A percentile compares a stretch with the other conserved stretches of the same genome.
Evolutionary conservation across 2,329 filamentous ascomycete species (phyloP).

Genomic region (Fusarium tuaranense): DNA sequence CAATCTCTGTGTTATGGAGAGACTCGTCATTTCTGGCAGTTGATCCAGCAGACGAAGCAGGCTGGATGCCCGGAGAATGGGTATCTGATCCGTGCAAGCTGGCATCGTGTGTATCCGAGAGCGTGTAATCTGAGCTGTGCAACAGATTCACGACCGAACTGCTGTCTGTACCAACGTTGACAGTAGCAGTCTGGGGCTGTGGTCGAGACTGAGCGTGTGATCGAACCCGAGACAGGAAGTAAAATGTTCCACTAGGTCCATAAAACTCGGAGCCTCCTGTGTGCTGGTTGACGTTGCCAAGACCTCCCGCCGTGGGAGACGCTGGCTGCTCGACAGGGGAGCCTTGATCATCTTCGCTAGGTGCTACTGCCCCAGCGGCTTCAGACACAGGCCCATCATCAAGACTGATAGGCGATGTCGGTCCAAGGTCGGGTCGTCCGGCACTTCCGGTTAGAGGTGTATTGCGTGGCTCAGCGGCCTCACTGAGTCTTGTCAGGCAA

Average conservation of each 20-base stretch:
- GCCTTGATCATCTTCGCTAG: neutral
- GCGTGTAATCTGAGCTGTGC: slow-evolving; percentile 21
- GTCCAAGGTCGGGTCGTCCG: neutral
- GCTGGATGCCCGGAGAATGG: neutral
- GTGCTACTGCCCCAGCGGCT: neutral
- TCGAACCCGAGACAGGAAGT: slow-evolving; percentile 14
- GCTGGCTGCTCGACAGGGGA: neutral
- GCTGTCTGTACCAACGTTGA: neutral
- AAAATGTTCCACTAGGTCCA: slow-evolving; percentile 16
- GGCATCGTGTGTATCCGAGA: neutral
- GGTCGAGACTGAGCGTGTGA: slow-evolving; percentile 5
- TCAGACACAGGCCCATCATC: neutral
- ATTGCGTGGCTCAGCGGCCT: neutral
- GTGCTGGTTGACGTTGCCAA: slow-evolving; percentile 21
- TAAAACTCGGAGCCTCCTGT: slow-evolving; percentile 23
- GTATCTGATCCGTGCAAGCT: neutral
- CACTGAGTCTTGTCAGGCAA: neutral
- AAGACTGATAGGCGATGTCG: slow-evolving; percentile 7
- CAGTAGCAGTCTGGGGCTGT: neutral
- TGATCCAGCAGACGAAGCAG: neutral
- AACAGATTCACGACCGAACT: slow-evolving; percentile 16
- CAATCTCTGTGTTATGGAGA: neutral
- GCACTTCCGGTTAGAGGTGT: neutral
- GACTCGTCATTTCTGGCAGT: neutral
- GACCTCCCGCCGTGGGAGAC: neutral